Evolutionary conservation across 108 stramenopile species (phyloP), one percentile per base, ranked within the genome.

Genomic region (Epithemia pelagica): DNA sequence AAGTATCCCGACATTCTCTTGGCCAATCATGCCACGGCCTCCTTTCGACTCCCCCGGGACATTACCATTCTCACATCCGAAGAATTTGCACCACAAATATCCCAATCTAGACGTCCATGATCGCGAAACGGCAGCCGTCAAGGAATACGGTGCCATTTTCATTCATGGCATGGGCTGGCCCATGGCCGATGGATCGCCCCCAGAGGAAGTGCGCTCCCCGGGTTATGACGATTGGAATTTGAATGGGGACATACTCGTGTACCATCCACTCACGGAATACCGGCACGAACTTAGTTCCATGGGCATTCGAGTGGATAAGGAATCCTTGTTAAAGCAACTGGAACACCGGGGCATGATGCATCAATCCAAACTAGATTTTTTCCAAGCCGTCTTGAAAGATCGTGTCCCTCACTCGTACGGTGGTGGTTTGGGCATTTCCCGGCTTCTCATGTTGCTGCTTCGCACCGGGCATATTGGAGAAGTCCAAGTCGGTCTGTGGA

Each of bases 131-230:
- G 76, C 74, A 0, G 76, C 71, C 0, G 75, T 79, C 15, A 67
- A 58, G 15, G 64, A 79, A 31, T 78, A 72, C 61, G 77, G 74
- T 37, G 82, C 82, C 15, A 61, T 83, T 0, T 83, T 83, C 54
- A 78, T 83, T 22, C 59, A 77, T 26, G 82, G 82, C 7, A 83
- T 83, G 77, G 82, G 82, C 25, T 79, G 82, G 78, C 74, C 82
- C 1, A 77, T 79, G 76, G 58, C 51, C 0, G 78, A 83, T 70
- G 82, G 82, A 29, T 65, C 70, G 5, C 56, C 66, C 21, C 58
- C 78, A 7, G 76, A 83, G 52, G 78, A 83, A 62, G 73, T 77
- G 22, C 51, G 78, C 15, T 52, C 73, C 3, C 79, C 82, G n/a
- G 67, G 56, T 0, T 83, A 83, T 59, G 82, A 83, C 32, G 82